Evolutionary conservation across 306 rosid genomes (phyloP).

Genomic region (Cyclanthera cordifolia): DNA sequence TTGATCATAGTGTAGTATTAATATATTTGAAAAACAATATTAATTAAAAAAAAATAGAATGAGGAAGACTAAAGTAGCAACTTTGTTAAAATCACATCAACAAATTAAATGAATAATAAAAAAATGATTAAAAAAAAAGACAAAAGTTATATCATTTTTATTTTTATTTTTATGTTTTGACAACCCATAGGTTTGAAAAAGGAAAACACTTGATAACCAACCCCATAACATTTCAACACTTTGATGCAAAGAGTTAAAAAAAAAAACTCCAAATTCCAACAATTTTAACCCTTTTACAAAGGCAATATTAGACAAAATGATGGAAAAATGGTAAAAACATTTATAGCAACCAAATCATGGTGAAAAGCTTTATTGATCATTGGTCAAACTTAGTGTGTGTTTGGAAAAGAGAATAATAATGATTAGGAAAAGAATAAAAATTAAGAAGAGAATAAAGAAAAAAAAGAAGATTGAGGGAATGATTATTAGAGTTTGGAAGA

Average conservation of each 20-base stretch:
- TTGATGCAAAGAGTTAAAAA: background rate
- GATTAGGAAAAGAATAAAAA: too few species aligned
- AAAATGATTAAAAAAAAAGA: too few species aligned
- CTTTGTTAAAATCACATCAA: too few species aligned
- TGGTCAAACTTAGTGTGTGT: background rate
- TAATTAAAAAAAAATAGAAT: too few species aligned
- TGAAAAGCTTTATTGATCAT: background rate
- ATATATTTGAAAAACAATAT: too few species aligned
- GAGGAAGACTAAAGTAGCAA: background rate
- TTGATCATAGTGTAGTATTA: background rate
- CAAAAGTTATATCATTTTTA: too few species aligned
- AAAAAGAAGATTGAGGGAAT: too few species aligned
- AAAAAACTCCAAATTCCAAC: background rate
- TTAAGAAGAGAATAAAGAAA: too few species aligned
- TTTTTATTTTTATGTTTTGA: too few species aligned
- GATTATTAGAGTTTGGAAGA: too few species aligned
- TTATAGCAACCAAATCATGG: background rate
- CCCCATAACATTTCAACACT: background rate
- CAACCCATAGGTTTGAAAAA: background rate
- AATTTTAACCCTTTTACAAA: background rate
- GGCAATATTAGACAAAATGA: background rate
- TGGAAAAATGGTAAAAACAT: background rate
- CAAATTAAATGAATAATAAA: too few species aligned
- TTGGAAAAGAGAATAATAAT: too few species aligned
- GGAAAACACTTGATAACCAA: background rate